These are phyloP conservation scores for Achaetomium macrosporum DNA, from an alignment of 2,329 filamentous ascomycete genomes.

Conservation along the genomic window DNA sequence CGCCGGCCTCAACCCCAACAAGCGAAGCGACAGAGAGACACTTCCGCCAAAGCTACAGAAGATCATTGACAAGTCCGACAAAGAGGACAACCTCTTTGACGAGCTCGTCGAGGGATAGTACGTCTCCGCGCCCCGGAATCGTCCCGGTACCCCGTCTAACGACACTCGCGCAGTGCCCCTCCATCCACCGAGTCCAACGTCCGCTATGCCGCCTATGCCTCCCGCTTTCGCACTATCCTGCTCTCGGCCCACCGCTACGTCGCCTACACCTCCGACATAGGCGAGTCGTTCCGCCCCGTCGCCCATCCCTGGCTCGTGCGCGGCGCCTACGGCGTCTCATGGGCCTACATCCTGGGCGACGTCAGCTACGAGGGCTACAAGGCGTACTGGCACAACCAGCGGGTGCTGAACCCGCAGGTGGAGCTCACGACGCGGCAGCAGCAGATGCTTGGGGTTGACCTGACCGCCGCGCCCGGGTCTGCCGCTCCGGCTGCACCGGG, in stretches of 20 bases:
- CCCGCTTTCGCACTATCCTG: conserved; percentile 78
- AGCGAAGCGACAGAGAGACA: conserved; percentile 44
- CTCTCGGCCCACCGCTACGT: conserved; percentile 91
- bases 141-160: not conserved
- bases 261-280: conserved; percentile 93
- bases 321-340: conserved; percentile 82
- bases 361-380: conserved; percentile 94
- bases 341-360: conserved; percentile 87
- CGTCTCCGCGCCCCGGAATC: conserved; percentile 30
- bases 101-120: conserved; percentile 75
- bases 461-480: conserved; percentile 13
- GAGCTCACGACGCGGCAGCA: conserved; percentile 47
- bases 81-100: conserved; percentile 69
- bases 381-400: conserved; percentile 82
- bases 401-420: conserved; percentile 61
- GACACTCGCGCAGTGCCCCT: conserved; percentile 48
- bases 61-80: conserved; percentile 52
- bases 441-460: conserved; percentile 39
- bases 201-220: conserved; percentile 89
- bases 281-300: conserved; percentile 90
- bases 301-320: conserved; percentile 79
- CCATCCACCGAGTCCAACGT: conserved; percentile 80
- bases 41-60: conserved; percentile 52
- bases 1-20: conserved; percentile 31
- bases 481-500: conserved; percentile 29